Conservation (phyloP, 2,329 filamentous ascomycete species). For the Trichoderma atrobrunneum region DNA sequence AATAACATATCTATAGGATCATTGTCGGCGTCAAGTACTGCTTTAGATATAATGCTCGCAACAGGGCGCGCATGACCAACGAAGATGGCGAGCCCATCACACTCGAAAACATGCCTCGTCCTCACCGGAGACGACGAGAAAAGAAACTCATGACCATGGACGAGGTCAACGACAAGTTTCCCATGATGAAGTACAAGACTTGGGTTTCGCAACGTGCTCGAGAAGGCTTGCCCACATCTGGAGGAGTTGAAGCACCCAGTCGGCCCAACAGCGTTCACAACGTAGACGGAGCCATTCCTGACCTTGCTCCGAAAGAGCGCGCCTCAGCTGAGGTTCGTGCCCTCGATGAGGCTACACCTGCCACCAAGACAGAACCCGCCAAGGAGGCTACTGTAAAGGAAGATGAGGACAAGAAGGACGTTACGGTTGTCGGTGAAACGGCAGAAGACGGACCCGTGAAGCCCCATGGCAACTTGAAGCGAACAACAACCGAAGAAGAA, state of each 20-base stretch:
- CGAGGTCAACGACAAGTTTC: slow-evolving; percentile 96
- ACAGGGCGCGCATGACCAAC: slow-evolving; percentile 71
- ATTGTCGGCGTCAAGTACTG: slow-evolving; percentile 99
- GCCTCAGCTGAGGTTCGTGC: slow-evolving; percentile 42
- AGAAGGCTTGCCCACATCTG: slow-evolving; percentile 77
- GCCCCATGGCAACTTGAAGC: slow-evolving; percentile 35
- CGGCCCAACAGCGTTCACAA: slow-evolving; percentile 71
- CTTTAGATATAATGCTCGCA: slow-evolving; percentile 95
- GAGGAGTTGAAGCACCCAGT: slow-evolving; percentile 76
- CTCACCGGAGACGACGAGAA: slow-evolving; percentile 82
- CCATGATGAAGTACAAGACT: slow-evolving; percentile 91
- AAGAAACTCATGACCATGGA: slow-evolving; percentile 99
- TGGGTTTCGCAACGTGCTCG: slow-evolving; percentile 84
- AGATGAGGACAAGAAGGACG: slow-evolving; percentile 7
- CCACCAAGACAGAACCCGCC: slow-evolving; percentile 21
- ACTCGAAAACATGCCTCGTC: slow-evolving; percentile 77
- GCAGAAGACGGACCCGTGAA: slow-evolving; percentile 20
- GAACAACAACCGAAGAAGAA: slow-evolving; percentile 41
- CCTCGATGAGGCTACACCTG: slow-evolving; percentile 20
- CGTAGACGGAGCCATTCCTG: slow-evolving; percentile 54
- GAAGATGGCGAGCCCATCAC: slow-evolving; percentile 88
- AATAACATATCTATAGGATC: slow-evolving; percentile 62
- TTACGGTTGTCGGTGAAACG: background rate
- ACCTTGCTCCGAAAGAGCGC: slow-evolving; percentile 44
- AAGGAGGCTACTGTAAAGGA: slow-evolving; percentile 23